Conservation (phyloP, 768 basidiomycete species). For the Podaxis sp. region DNA sequence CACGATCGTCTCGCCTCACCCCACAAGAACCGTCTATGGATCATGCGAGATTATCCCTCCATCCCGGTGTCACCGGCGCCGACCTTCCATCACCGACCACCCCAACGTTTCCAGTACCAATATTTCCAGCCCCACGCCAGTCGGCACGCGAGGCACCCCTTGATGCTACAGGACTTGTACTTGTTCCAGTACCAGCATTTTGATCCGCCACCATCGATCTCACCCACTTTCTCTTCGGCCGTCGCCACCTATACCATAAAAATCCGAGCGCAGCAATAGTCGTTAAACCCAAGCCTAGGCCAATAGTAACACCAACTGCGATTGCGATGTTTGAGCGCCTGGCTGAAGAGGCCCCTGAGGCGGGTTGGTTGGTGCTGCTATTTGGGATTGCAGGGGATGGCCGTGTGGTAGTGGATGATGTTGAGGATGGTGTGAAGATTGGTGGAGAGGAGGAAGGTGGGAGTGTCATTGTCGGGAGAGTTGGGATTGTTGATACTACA, state of each 20-base stretch:
- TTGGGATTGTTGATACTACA: constrained; percentile 5
- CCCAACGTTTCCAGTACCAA: neutral
- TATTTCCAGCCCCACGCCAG: neutral
- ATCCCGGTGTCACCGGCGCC: neutral
- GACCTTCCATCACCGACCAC: neutral
- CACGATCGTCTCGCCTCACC: no score
- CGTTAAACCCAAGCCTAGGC: constrained; percentile 8
- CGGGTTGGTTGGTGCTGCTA: neutral
- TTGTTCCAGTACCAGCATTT: neutral
- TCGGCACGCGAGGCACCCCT: neutral
- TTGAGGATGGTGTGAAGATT: constrained; percentile 11
- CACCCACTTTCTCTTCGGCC: neutral
- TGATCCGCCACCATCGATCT: neutral
- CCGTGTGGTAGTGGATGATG: neutral
- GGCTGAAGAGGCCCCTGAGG: neutral
- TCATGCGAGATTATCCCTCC: neutral
- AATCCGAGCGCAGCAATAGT: neutral
- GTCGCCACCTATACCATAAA: constrained; percentile 10
- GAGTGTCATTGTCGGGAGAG: constrained; percentile 13
- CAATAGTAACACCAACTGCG: constrained; percentile 11
- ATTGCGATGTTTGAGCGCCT: constrained; percentile 6
- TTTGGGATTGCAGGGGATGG: neutral
- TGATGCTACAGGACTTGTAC: neutral
- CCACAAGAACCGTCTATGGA: neutral
- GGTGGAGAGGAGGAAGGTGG: constrained; percentile 12